Evolutionary conservation across 1,139 yeast genomes (phyloP), one percentile per base, ranked within the genome.

Genomic region (Lodderomyces jiufengensis): DNA sequence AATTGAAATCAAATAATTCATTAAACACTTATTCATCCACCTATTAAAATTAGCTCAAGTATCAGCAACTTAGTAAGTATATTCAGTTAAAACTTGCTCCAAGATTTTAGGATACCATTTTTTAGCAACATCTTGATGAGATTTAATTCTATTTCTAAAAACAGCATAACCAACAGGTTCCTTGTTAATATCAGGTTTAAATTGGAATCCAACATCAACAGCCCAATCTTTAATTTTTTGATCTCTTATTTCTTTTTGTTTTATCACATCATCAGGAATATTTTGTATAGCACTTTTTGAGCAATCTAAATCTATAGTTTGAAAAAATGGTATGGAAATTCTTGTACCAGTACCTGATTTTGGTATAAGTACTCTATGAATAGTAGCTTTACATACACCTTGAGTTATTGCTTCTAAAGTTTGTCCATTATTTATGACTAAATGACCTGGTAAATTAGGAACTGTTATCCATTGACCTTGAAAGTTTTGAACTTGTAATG

Each of bases 41-140:
- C n/a, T n/a, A n/a, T n/a, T n/a, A n/a, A n/a, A n/a, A n/a, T n/a
- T n/a, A n/a, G n/a, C n/a, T n/a, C n/a, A 13, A 12, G 21, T 9
- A 14, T 4, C n/a, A n/a, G n/a, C n/a, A n/a, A n/a, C n/a, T 32
- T 29, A 39, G 23, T 34, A 35, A 4, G 37, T 25, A 29, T 47
- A 47, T 30, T 47, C 51, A 34, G 39, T 42, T 22, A 54, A 44
- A 2, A 66, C 71, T 34, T 65, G 61, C 34, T 54, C 48, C 43
- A 59, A 61, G 2, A 74, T 54, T 6, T 71, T 70, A 2, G 85
- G 83, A 48, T 80, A 80, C 83, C 83, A 80, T 38, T 59, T 64
- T 21, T 64, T 66, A 6, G 83, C 82, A 28, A 80, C 87, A 48
- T 80, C 85, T 43, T 77, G 80, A 52, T 80, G 87, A 9, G 80